Evolutionary conservation across 352 stramenopile species (phyloP).

Genomic region (Globisporangium cystogenes): DNA sequence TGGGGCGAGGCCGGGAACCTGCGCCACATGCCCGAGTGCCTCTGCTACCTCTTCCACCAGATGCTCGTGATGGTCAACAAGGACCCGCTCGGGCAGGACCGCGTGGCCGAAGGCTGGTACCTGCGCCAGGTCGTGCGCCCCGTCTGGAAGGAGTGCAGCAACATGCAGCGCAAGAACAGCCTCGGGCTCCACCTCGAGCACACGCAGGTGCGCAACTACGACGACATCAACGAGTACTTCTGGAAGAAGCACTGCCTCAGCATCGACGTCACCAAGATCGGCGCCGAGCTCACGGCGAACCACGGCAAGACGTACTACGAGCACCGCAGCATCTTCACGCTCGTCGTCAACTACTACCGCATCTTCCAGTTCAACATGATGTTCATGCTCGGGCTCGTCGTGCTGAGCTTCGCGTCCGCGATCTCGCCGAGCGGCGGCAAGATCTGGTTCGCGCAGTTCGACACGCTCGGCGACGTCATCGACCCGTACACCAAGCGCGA

Average conservation of each 20-base stretch:
- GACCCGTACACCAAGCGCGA: slow-evolving; percentile 43
- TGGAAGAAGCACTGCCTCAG: slow-evolving; percentile 67
- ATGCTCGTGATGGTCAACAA: slow-evolving; percentile 45
- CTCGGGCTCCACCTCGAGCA: slow-evolving; percentile 65
- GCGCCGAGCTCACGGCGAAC: slow-evolving; percentile 42
- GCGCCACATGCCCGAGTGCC: slow-evolving; percentile 94
- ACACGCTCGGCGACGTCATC: slow-evolving; percentile 46
- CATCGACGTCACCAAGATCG: slow-evolving; percentile 43
- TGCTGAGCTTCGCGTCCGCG: slow-evolving; percentile 49
- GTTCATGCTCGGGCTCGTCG: slow-evolving; percentile 58
- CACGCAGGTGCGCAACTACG: slow-evolving; percentile 68
- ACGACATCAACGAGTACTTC: slow-evolving; percentile 81
- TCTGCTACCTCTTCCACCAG: slow-evolving; percentile 96
- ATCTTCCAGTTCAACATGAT: slow-evolving; percentile 84
- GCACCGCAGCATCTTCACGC: slow-evolving; percentile 67
- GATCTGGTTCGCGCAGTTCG: slow-evolving; percentile 56
- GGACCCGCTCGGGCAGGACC: slow-evolving; percentile 48
- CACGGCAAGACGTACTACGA: slow-evolving; percentile 80
- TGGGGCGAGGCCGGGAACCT: slow-evolving; percentile 97
- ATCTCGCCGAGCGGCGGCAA: slow-evolving; percentile 56
- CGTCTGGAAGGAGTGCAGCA: slow-evolving; percentile 55
- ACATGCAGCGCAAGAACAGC: slow-evolving; percentile 61
- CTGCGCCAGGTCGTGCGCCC: slow-evolving; percentile 46
- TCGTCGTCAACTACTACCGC: slow-evolving; percentile 72
- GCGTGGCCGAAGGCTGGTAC: slow-evolving; percentile 46